phyloP scores from a whole-genome alignment of 148 eudicot species.

The Rhododendron molle region DNA sequence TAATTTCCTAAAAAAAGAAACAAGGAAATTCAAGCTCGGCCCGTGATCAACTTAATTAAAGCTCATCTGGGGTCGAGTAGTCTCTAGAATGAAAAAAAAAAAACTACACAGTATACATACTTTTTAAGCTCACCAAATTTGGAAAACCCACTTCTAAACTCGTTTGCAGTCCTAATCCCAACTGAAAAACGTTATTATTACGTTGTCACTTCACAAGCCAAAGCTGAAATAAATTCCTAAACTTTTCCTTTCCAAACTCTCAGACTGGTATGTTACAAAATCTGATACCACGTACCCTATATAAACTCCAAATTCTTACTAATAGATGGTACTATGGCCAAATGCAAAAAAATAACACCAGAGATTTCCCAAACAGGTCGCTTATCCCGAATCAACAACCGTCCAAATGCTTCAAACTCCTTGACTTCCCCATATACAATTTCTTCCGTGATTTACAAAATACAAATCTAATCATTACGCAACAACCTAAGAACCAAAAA shows the following conservation, averaged over 20 bases:
- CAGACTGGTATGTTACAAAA: background rate
- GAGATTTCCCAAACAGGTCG: background rate
- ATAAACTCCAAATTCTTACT: background rate
- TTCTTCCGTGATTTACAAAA: background rate
- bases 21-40: background rate
- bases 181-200: background rate
- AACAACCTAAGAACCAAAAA: background rate
- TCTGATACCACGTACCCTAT: background rate
- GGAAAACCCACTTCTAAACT: background rate
- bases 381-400: background rate
- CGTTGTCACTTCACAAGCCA: background rate
- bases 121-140: background rate
- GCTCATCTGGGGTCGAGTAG: background rate
- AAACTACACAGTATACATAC: background rate
- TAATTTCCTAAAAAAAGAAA: too few relatives aligned
- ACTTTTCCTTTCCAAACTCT: background rate
- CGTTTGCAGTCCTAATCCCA: background rate
- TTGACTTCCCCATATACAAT: background rate
- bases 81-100: background rate
- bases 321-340: background rate
- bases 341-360: background rate
- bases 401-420: background rate
- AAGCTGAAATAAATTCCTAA: background rate
- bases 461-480: background rate
- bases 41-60: background rate